Base-by-base conservation (phyloP, 352 stramenopile species). In the Globisporangium paddicum region DNA sequence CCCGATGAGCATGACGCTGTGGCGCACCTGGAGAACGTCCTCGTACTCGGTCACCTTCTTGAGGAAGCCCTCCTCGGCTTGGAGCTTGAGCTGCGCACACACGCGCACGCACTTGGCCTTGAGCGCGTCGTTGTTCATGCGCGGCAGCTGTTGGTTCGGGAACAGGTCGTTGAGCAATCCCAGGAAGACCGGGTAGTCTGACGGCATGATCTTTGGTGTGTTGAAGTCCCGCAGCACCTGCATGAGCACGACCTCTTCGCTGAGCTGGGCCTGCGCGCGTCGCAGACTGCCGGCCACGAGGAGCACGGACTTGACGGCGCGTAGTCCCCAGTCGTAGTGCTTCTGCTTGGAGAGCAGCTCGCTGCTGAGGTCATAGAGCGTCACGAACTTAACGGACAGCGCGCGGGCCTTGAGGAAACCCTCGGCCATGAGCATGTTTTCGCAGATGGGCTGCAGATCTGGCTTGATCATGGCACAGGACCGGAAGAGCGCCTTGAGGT, bases 1-100 rank as follows among this genome's bases (percentile, higher is more conserved):
- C 1, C 96, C 96, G 30, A 98, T 93, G 26, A 99, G 79, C 93
- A 99, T 98, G 34, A 98, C 96, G 38, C 88, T 98, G 67, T 98
- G 95, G 0, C 95, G 87, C 3, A 98, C 95, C 42, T 96, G 86
- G 38, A 99, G 81, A 19, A 98, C 84, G 35, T 98, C 95, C 63
- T 98, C 88, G 35, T 89, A 97, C 69, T 99, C 95, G 60, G 94
- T 88, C 19, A 97, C 89, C 63, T 99, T 99, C 62, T 96, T 96
- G 1, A 98, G 68, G 64, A 98, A 99, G 0, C 87, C 84, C 25
- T 99, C 96, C 66, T 99, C 96, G 11, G 89, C 77, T 63, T 98
- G 95, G 10, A 98, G 73, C 40, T 86, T 85, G 44, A 79, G 79
- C 34, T 90, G 60, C 0, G 55, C 19, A 26, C 85, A 95, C 3